These are phyloP conservation scores for Lyophyllum decastes DNA, from an alignment of 768 basidiomycete genomes.

Conservation along the genomic window DNA sequence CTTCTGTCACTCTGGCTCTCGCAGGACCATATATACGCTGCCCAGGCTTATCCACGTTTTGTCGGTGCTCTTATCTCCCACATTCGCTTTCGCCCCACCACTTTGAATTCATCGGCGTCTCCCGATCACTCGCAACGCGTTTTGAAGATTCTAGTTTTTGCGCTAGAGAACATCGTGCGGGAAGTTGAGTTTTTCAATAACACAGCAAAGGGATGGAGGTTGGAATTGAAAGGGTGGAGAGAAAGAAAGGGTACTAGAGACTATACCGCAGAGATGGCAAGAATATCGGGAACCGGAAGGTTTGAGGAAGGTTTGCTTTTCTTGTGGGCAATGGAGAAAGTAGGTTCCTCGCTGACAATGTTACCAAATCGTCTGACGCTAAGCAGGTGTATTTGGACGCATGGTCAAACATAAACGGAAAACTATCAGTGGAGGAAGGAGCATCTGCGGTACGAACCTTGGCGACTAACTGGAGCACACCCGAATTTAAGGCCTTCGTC, in stretches of 20 bases:
- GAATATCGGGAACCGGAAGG: constrained; percentile 43
- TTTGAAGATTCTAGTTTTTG: constrained; percentile 50
- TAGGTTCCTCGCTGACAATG: constrained; percentile 22
- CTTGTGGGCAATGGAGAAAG: constrained; percentile 82
- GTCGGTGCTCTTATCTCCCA: constrained; percentile 64
- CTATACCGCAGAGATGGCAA: constrained; percentile 73
- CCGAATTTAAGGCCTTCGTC: constrained; percentile 57
- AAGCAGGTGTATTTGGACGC: constrained; percentile 67
- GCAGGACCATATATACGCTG: constrained; percentile 76
- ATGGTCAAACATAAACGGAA: constrained; percentile 52
- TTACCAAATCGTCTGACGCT: not conserved
- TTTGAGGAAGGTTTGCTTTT: constrained; percentile 70
- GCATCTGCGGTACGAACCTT: constrained; percentile 44
- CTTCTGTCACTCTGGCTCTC: constrained; percentile 64
- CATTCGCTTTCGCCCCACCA: constrained; percentile 48
- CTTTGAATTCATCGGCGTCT: constrained; percentile 27
- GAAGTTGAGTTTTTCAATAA: constrained; percentile 62
- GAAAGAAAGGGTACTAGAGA: constrained; percentile 64
- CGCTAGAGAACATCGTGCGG: constrained; percentile 58
- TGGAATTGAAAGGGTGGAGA: constrained; percentile 49
- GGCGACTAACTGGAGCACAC: constrained; percentile 61
- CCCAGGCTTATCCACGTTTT: constrained; percentile 73
- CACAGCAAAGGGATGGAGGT: constrained; percentile 41
- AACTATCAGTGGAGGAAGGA: constrained; percentile 10
- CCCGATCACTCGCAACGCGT: constrained; percentile 36